Percentiles rank a stretch among this genome's conserved stretches.
Evolutionary conservation across 148 eudicot genomes (phyloP).

Genomic region (Heliamphora exappendiculata): DNA sequence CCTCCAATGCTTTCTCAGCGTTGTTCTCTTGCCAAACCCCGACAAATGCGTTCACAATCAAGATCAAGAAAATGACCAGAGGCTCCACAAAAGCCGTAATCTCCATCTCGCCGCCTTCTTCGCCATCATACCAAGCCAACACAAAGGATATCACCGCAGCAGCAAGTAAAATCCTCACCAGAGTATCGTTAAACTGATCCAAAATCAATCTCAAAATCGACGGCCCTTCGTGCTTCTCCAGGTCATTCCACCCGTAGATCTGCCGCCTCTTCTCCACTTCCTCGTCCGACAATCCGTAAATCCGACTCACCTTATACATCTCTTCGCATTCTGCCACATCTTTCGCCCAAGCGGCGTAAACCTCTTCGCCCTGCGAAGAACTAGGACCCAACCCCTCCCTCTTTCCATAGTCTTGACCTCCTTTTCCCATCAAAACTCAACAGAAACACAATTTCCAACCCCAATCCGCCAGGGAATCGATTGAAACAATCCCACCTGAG

Average conservation of each 20-base stretch:
- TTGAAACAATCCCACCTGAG: neutral
- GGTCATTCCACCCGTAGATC: constrained; percentile 38
- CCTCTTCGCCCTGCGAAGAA: constrained; percentile 9
- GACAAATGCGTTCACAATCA: constrained; percentile 80
- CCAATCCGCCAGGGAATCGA: neutral
- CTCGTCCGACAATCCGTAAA: constrained; percentile 25
- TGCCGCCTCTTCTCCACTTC: constrained; percentile 34
- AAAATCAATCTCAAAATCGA: constrained; percentile 37
- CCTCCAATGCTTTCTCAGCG: constrained; percentile 93
- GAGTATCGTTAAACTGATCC: constrained; percentile 49
- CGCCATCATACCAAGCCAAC: constrained; percentile 74
- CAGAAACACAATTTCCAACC: neutral
- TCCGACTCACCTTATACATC: constrained; percentile 24
- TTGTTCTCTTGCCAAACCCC: constrained; percentile 97
- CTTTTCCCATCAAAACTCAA: constrained; percentile 49
- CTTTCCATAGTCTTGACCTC: constrained; percentile 45
- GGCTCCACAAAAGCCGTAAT: constrained; percentile 89
- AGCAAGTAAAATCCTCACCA: constrained; percentile 48
- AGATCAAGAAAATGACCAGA: constrained; percentile 70
- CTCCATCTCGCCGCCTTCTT: constrained; percentile 72
- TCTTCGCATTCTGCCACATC: constrained; percentile 39
- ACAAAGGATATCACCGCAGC: constrained; percentile 88
- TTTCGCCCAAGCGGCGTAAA: constrained; percentile 35
- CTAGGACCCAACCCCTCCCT: constrained; percentile 17
- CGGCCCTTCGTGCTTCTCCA: constrained; percentile 44